A percentile compares a stretch with the other conserved stretches of the same genome.
phyloP scores from a whole-genome alignment of 1,139 yeast species.

The Hyphopichia fennica region DNA sequence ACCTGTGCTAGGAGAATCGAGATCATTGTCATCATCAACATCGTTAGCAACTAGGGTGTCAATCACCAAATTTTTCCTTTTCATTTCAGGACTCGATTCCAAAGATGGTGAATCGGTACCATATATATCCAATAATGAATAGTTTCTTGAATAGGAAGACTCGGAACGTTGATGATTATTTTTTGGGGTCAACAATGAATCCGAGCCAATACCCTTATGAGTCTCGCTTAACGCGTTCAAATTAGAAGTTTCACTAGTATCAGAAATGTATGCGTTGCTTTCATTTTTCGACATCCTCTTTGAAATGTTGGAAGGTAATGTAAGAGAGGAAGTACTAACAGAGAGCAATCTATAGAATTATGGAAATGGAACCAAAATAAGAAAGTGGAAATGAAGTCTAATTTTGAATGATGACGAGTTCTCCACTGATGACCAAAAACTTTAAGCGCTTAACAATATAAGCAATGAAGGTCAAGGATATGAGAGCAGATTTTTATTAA shows the following conservation, averaged over 20 bases:
- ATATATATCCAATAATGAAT: constrained; percentile 29
- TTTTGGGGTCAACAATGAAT: constrained; percentile 10
- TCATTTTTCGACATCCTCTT: background rate
- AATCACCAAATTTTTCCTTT: background rate
- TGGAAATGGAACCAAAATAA: too few species aligned
- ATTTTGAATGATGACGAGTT: too few species aligned
- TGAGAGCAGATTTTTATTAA: too few species aligned
- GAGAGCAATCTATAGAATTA: too few species aligned
- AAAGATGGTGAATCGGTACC: constrained; percentile 18
- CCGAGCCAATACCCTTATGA: too few species aligned
- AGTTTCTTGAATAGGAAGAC: constrained; percentile 36
- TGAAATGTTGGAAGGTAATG: too few species aligned
- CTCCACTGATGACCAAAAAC: too few species aligned
- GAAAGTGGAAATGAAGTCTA: too few species aligned
- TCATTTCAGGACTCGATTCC: constrained; percentile 1
- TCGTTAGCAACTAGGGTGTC: background rate
- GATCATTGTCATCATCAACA: background rate
- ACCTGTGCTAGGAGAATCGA: background rate
- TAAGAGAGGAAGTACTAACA: too few species aligned
- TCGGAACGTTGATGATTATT: constrained; percentile 25
- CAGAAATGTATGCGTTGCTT: background rate
- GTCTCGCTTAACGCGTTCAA: background rate
- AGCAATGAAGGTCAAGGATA: background rate
- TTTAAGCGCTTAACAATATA: background rate
- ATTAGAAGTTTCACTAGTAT: background rate